Evolutionary conservation across 1,284 basidiomycete genomes (phyloP), one percentile per base, ranked within the genome.

Genomic region (Sutorius eximius): DNA sequence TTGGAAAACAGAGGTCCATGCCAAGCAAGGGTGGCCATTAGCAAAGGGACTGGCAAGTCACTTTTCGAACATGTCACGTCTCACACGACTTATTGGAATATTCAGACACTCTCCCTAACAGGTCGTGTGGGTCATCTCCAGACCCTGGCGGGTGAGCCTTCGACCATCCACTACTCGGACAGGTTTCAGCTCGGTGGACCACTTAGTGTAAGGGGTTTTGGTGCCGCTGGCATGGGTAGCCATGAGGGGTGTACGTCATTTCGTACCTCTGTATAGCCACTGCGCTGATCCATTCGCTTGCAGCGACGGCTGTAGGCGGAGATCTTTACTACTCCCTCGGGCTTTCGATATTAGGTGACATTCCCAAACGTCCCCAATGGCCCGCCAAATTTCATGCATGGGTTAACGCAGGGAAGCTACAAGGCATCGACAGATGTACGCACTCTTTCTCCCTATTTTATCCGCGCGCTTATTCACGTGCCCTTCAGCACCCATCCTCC

Each of bases 171-270:
- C 48, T 89, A 91, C 67, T 84, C 81, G 34, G 97, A 99, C 72
- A 83, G 93, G 5, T 96, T 95, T 70, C 95, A 96, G 63, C 80
- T 98, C 0, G 97, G 96, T 29, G 97, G 96, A 0, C 95, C 97
- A 0, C 86, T 89, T n/a, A 91, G 85, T 46, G 79, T 99, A 3
- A 80, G 97, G 27, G 88, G 89, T 57, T 98, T 98, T 78, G 85
- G 84, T 55, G 79, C 85, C 29, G 95, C 94, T 64, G 82, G 88
- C 1, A 78, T 99, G 71, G 97, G 97, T 0, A 87, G 91, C 2
- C 81, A 83, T 32, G 93, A 96, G 64, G 83, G 85, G 27, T 67
- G 91, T 93, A 66, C 59, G 86, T 69, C 18, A 7, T 56, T 12
- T 30, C 24, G 32, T n/a, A 15, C 11, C 29, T 18, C 6, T 36